Evolutionary conservation across 208 protist genomes (phyloP), one percentile per base, ranked within the genome.

Genomic region (Spironucleus salmonicida): DNA sequence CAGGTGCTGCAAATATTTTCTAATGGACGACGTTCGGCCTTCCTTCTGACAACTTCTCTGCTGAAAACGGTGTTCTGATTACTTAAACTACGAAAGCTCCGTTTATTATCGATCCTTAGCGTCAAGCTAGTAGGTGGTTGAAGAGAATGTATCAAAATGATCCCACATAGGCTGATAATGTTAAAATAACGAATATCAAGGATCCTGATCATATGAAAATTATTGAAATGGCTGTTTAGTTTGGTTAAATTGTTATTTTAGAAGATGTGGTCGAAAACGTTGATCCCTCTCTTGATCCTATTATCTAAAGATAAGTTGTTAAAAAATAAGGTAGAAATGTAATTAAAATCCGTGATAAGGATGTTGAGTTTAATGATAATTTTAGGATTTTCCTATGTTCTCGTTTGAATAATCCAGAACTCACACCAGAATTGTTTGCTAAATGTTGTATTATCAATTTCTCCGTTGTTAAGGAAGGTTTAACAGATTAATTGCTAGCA

Each of bases 81-180:
- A 94, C 90, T 39, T 84, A 87, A 53, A 90, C 90, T 42, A 89
- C 87, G 15, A 83, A 92, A 49, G 9, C 61, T 87, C 94, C 95
- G 34, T 88, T 98, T 30, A 95, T 97, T 88, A 94, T 98, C 77
- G 95, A 98, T 82, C 95, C 95, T 58, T 93, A 98, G 86, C 87
- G 88, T 81, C 94, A 98, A 86, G 95, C 94, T 4, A 97, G 95
- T 81, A 93, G 95, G 85, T 98, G 94, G 94, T 90, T 97, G 57
- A 95, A 95, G 80, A 89, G 90, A 19, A 75, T 87, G 62, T 76
- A 80, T 41, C 1, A 45, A 4, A 75, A 84, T 23, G 77, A 85
- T 64, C 82, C 80, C 27, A 11, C 93, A 85, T 86, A 89, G 39
- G 86, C 92, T 75, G 88, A 87, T 76, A 86, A 90, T 7, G 85